These are phyloP conservation scores for Platanthera guangdongensis DNA, from an alignment of 106 monocot species.

Conservation along the genomic window DNA sequence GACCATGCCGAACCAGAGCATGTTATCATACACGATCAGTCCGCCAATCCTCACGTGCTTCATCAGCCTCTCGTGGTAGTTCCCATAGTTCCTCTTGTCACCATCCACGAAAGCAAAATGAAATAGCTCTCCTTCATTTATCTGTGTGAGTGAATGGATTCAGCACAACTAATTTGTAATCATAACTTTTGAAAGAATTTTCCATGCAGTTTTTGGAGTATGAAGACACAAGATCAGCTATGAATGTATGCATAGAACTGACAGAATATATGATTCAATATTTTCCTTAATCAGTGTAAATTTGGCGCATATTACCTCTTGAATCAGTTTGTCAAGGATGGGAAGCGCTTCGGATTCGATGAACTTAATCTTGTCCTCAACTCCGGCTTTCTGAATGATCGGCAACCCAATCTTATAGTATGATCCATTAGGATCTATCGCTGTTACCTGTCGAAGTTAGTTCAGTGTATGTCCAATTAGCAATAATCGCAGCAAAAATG, in stretches of 20 bases:
- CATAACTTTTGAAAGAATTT: not conserved
- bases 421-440: slow-evolving; percentile 27
- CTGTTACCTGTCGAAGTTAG: slow-evolving; percentile 21
- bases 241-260: not conserved
- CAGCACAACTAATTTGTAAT: not conserved
- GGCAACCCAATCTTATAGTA: slow-evolving; percentile 33
- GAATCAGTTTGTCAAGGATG: slow-evolving; percentile 32
- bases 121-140: slow-evolving; percentile 4
- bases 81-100: slow-evolving; percentile 14
- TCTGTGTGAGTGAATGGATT: not conserved
- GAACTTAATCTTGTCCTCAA: slow-evolving; percentile 42
- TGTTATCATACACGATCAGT: slow-evolving; percentile 42
- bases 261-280: not conserved
- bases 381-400: slow-evolving; percentile 41
- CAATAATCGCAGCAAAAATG: no score
- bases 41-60: slow-evolving; percentile 35
- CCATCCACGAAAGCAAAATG: slow-evolving; percentile 37
- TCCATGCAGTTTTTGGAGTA: not conserved
- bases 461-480: no score
- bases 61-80: slow-evolving; percentile 26
- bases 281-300: not conserved
- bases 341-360: slow-evolving; percentile 33
- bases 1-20: slow-evolving; percentile 39
- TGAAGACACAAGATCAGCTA: no score
- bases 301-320: slow-evolving; percentile 13